A percentile compares a stretch with the other conserved stretches of the same genome.
phyloP scores from a whole-genome alignment of 208 protist genomes.

The Crithidia expoeki region DNA sequence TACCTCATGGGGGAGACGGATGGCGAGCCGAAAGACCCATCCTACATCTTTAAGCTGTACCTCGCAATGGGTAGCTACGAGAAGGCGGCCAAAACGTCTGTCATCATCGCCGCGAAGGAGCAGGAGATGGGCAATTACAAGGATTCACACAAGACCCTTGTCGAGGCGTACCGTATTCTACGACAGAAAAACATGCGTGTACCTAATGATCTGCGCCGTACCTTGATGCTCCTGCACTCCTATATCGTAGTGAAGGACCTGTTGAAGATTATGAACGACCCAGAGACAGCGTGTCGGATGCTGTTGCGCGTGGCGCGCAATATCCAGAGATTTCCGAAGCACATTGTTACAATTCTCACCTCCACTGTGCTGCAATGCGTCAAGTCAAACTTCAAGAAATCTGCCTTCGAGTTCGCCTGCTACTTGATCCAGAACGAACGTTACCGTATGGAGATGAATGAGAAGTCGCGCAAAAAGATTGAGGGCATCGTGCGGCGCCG shows the following conservation, averaged over 20 bases:
- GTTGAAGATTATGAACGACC: conserved; percentile 89
- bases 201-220: conserved; percentile 89
- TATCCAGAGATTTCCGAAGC: conserved; percentile 94
- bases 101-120: conserved; percentile 96
- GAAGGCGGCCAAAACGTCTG: conserved; percentile 95
- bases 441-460: conserved; percentile 91
- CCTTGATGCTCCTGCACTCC: conserved; percentile 96
- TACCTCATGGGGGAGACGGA: conserved; percentile 96
- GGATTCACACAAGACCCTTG: conserved; percentile 93
- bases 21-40: conserved; percentile 95
- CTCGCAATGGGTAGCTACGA: conserved; percentile 96
- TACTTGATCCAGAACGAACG: conserved; percentile 95
- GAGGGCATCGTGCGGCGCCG: conserved; percentile 94
- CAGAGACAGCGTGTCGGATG: conserved; percentile 93
- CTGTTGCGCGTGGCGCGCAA: conserved; percentile 95
- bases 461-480: conserved; percentile 96
- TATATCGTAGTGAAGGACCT: conserved; percentile 97
- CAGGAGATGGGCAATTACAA: conserved; percentile 95
- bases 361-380: conserved; percentile 96
- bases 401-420: conserved; percentile 96
- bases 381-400: conserved; percentile 87
- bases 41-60: conserved; percentile 98
- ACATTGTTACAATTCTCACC: conserved; percentile 95
- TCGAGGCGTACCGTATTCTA: conserved; percentile 94
- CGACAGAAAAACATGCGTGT: conserved; percentile 85